phyloP scores from a whole-genome alignment of 768 basidiomycete genomes.

The Termitomyces bulborhizus region DNA sequence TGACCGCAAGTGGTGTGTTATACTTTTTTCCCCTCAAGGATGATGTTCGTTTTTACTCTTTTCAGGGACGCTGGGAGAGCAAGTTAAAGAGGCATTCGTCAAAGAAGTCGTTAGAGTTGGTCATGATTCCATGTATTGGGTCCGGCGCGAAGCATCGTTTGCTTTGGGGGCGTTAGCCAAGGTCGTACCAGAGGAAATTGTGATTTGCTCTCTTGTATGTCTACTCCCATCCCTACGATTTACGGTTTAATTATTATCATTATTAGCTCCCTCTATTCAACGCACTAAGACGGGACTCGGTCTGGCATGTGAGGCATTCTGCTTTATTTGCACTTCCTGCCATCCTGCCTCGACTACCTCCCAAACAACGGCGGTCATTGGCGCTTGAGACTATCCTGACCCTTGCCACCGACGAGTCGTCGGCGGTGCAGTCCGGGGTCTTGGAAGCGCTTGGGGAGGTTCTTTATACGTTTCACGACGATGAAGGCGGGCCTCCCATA shows the following conservation, averaged over 20 bases:
- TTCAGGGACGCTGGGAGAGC: constrained; percentile 48
- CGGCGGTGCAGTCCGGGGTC: constrained; percentile 69
- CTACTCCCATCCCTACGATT: neutral
- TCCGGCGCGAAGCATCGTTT: constrained; percentile 80
- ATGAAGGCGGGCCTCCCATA: constrained; percentile 60
- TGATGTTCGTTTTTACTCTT: neutral
- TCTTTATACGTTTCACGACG: constrained; percentile 70
- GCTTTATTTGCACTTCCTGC: constrained; percentile 82
- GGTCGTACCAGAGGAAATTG: constrained; percentile 71
- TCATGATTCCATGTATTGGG: constrained; percentile 66
- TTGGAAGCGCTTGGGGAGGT: constrained; percentile 89
- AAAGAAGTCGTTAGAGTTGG: constrained; percentile 67
- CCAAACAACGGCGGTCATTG: constrained; percentile 49
- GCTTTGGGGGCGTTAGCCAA: constrained; percentile 87
- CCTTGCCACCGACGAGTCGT: constrained; percentile 57
- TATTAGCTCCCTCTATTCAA: constrained; percentile 77
- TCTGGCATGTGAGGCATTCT: constrained; percentile 84
- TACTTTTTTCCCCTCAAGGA: constrained; percentile 1
- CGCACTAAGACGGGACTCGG: constrained; percentile 55
- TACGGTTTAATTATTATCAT: neutral
- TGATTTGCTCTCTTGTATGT: constrained; percentile 57
- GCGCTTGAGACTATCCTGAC: constrained; percentile 60
- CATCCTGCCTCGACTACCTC: constrained; percentile 60
- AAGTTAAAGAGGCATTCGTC: constrained; percentile 59
- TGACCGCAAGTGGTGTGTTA: constrained; percentile 67